These are phyloP conservation scores for Barnettozyma populi DNA, from an alignment of 805 yeast species.

Conservation along the genomic window DNA sequence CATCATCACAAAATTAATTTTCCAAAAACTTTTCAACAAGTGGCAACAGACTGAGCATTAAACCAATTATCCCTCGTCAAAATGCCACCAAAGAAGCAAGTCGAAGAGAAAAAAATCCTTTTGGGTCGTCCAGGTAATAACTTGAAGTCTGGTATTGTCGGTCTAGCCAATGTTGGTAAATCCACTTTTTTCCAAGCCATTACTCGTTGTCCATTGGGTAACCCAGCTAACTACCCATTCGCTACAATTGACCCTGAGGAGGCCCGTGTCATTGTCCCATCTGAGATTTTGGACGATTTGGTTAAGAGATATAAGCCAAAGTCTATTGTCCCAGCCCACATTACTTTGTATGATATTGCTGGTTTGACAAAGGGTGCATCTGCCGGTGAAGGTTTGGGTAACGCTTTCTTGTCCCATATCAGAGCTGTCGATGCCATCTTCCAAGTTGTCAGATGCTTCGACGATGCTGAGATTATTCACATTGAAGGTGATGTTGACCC, in stretches of 20 bases:
- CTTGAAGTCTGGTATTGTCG: constrained; percentile 84
- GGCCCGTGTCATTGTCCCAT: constrained; percentile 92
- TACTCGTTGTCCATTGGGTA: constrained; percentile 87
- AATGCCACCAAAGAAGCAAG: constrained; percentile 74
- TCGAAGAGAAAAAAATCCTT: constrained; percentile 64
- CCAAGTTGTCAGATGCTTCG: constrained; percentile 96
- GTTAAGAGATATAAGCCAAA: constrained; percentile 75
- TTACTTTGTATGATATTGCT: constrained; percentile 95
- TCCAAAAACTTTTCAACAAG: constrained; percentile 1
- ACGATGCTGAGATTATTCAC: constrained; percentile 96
- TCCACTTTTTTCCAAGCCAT: constrained; percentile 97
- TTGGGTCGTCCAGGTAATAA: constrained; percentile 82
- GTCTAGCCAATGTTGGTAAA: constrained; percentile 92
- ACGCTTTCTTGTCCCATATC: constrained; percentile 92
- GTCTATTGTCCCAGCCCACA: constrained; percentile 82
- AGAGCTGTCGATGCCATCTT: constrained; percentile 97
- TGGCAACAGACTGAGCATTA: not conserved
- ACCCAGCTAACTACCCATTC: constrained; percentile 96
- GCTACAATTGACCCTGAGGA: constrained; percentile 99
- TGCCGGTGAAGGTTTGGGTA: constrained; percentile 96
- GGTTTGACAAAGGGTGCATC: constrained; percentile 97
- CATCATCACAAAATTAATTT: not conserved
- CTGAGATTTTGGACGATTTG: constrained; percentile 77
- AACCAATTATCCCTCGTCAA: not conserved
- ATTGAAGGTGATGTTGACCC: constrained; percentile 97